Conservation (phyloP, 2,329 filamentous ascomycete species). For the Claviceps sp. region DNA sequence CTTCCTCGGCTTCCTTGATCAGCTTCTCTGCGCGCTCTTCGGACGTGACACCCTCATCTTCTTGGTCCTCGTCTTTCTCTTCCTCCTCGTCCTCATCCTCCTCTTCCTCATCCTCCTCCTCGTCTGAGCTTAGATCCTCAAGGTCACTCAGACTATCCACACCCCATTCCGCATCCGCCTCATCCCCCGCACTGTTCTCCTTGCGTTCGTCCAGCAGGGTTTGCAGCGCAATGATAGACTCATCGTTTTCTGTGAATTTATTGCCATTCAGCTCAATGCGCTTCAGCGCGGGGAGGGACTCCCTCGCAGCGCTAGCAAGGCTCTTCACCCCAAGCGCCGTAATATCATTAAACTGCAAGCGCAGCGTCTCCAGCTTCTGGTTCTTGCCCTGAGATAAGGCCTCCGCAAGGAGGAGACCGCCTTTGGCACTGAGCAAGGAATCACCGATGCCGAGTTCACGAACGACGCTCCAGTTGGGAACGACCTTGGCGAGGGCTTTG, state of each 20-base stretch:
- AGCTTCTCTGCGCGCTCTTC: constrained; percentile 57
- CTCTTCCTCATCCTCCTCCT: constrained; percentile 52
- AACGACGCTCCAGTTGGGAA: constrained; percentile 61
- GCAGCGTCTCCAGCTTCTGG: constrained; percentile 62
- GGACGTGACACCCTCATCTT: constrained; percentile 48
- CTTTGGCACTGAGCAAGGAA: constrained; percentile 68
- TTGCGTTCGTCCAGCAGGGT: constrained; percentile 65
- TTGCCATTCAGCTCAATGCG: constrained; percentile 94
- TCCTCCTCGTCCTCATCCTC: constrained; percentile 22
- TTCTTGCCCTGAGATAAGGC: constrained; percentile 67
- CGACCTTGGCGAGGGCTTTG: constrained; percentile 61
- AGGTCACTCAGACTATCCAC: constrained; percentile 79
- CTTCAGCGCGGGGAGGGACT: constrained; percentile 60
- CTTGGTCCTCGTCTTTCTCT: constrained; percentile 53
- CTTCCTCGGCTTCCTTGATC: constrained; percentile 55
- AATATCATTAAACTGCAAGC: constrained; percentile 92
- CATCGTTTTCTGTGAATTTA: constrained; percentile 80
- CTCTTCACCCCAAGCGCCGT: constrained; percentile 60
- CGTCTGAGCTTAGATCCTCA: constrained; percentile 59
- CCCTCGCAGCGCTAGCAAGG: constrained; percentile 54
- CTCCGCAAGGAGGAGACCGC: constrained; percentile 57
- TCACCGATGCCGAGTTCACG: constrained; percentile 82
- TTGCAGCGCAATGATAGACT: constrained; percentile 52
- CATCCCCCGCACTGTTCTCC: constrained; percentile 53
- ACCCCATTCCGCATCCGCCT: constrained; percentile 65